phyloP scores from a whole-genome alignment of 495 filamentous ascomycete species.

The Sporormia fimetaria region DNA sequence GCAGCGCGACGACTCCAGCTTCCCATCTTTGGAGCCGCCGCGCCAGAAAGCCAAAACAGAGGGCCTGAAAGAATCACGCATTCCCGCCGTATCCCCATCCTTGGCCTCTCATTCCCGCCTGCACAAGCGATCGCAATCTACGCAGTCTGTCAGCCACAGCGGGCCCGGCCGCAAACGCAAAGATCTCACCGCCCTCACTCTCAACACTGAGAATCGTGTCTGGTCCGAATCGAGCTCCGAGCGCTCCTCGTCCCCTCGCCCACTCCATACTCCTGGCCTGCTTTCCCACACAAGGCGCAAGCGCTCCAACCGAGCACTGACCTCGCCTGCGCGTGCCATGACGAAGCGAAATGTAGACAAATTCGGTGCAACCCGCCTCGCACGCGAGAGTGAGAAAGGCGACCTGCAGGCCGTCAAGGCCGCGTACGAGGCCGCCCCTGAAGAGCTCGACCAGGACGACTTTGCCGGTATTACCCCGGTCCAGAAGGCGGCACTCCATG shows the following conservation, averaged over 20 bases:
- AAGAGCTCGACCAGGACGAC: constrained; percentile 80
- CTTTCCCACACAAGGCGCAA: constrained; percentile 17
- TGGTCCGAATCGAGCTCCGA: constrained; percentile 25
- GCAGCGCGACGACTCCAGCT: constrained; percentile 19
- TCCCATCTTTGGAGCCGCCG: constrained; percentile 17
- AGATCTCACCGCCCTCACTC: constrained; percentile 13
- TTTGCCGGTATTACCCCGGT: constrained; percentile 90
- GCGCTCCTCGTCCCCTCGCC: constrained; percentile 18
- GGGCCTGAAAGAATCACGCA: constrained; percentile 17
- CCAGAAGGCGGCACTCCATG: constrained; percentile 79
- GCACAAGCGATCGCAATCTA: constrained; percentile 23
- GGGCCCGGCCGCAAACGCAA: constrained; percentile 18
- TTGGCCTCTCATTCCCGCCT: constrained; percentile 7
- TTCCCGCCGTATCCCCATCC: constrained; percentile 18
- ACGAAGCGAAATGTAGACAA: constrained; percentile 69
- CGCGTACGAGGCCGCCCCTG: constrained; percentile 60
- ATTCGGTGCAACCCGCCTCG: constrained; percentile 73
- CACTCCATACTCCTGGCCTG: constrained; percentile 9
- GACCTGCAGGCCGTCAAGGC: constrained; percentile 59
- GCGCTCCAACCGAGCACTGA: constrained; percentile 23
- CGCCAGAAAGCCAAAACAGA: constrained; percentile 23
- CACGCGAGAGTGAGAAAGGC: constrained; percentile 69
- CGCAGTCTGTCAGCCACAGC: constrained; percentile 16
- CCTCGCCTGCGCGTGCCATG: constrained; percentile 25
- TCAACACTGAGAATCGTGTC: constrained; percentile 8